These are phyloP conservation scores for Sporormia fimetaria DNA, from an alignment of 495 filamentous ascomycete genomes.

Conservation along the genomic window DNA sequence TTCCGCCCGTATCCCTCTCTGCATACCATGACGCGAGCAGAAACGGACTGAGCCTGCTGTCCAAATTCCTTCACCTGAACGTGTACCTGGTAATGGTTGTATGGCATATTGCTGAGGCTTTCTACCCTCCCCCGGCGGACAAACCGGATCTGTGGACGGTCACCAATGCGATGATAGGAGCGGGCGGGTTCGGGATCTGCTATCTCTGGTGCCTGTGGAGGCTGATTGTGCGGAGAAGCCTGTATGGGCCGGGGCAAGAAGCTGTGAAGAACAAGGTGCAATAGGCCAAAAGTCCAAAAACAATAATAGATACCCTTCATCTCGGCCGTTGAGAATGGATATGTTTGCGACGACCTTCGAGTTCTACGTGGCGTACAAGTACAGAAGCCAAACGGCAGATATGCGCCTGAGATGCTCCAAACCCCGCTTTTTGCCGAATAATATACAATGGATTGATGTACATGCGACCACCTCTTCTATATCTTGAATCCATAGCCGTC, in stretches of 20 bases:
- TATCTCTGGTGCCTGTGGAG: slow-evolving; percentile 82
- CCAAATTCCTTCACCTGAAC: slow-evolving; percentile 54
- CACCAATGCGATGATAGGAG: slow-evolving; percentile 72
- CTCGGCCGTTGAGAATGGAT: too few species aligned
- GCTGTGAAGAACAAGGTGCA: slow-evolving; percentile 10
- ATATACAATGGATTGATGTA: slow-evolving; percentile 1
- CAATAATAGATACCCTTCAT: too few species aligned
- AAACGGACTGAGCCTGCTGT: slow-evolving; percentile 39
- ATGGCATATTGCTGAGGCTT: slow-evolving; percentile 69
- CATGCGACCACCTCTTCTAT: slow-evolving; percentile 13
- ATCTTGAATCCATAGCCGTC: slow-evolving; percentile 83
- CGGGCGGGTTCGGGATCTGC: slow-evolving; percentile 71
- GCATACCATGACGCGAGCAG: slow-evolving; percentile 40
- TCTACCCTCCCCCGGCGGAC: slow-evolving; percentile 49
- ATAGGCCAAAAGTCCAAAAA: too few species aligned
- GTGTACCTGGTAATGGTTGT: slow-evolving; percentile 66
- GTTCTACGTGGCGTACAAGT: too few species aligned
- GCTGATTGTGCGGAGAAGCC: slow-evolving; percentile 49
- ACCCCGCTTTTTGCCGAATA: background rate
- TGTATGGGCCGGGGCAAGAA: slow-evolving; percentile 5
- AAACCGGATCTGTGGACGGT: slow-evolving; percentile 96
- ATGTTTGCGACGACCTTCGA: too few species aligned
- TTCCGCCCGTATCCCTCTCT: slow-evolving; percentile 64
- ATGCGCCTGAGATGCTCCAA: too few species aligned
- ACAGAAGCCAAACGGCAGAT: too few species aligned